phyloP scores from a whole-genome alignment of 306 rosid genomes.

The Sphenostylis stenocarpa region DNA sequence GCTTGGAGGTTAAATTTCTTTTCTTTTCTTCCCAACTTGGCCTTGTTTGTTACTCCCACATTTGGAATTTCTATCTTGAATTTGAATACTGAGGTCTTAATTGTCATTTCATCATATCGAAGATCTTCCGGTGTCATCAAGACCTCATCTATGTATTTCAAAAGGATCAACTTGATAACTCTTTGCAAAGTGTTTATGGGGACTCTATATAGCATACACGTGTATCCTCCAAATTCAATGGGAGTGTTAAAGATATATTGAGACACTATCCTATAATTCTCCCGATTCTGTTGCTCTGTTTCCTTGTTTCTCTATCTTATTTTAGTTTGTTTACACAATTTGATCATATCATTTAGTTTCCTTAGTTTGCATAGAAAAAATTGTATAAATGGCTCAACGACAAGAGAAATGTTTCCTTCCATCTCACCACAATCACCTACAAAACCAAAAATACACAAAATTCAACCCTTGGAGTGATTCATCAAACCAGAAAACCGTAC shows the following conservation, averaged over 20 bases:
- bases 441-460: constrained; percentile 20
- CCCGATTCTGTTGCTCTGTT: not conserved
- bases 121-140: not conserved
- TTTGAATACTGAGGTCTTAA: not conserved
- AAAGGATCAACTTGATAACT: not conserved
- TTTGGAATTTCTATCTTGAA: not conserved
- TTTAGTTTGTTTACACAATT: not conserved
- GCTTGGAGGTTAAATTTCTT: not conserved
- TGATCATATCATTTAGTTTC: not conserved
- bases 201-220: not conserved
- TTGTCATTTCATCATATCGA: not conserved
- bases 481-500: constrained; percentile 37
- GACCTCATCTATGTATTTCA: not conserved
- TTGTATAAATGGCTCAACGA: not conserved
- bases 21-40: not conserved
- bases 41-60: not conserved
- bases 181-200: not conserved
- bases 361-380: not conserved
- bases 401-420: not conserved
- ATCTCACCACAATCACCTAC: not conserved
- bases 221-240: not conserved
- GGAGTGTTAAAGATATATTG: not conserved
- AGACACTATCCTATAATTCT: not conserved
- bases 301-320: not conserved
- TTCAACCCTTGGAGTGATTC: not conserved